Evolutionary conservation across 495 filamentous ascomycete genomes (phyloP).

Genomic region (Aspergillus bertholletiae): DNA sequence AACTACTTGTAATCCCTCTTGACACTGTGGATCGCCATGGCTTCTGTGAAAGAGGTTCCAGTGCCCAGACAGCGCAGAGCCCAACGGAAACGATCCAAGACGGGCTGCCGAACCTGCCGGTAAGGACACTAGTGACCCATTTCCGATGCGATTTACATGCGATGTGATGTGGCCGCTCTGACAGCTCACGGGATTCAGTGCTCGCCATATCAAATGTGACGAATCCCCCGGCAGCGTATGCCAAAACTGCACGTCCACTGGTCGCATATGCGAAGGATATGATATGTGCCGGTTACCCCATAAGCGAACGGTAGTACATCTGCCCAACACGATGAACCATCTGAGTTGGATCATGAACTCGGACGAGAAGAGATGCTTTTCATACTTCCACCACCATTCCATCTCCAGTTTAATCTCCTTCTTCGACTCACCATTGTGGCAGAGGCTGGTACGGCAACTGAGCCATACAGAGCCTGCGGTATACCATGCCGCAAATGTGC

Average conservation of each 20-base stretch:
- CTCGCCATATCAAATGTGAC: constrained; percentile 49
- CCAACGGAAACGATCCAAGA: neutral
- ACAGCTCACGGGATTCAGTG: constrained; percentile 22
- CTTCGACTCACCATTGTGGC: constrained; percentile 10
- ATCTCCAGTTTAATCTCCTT: neutral
- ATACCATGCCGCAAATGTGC: neutral
- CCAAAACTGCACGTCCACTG: constrained; percentile 31
- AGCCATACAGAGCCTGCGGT: neutral
- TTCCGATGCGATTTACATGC: neutral
- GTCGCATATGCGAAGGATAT: constrained; percentile 36
- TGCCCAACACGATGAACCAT: neutral
- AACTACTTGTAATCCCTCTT: too few species aligned
- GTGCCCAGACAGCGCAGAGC: too few species aligned
- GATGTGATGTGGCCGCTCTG: too few species aligned
- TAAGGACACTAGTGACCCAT: neutral
- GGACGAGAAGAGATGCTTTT: constrained; percentile 9
- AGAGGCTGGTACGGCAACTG: neutral
- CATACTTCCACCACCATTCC: constrained; percentile 3
- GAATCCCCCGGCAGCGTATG: constrained; percentile 40
- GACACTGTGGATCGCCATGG: too few species aligned
- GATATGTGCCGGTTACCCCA: neutral
- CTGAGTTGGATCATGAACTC: constrained; percentile 1
- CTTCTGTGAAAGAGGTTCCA: too few species aligned
- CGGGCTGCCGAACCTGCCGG: neutral
- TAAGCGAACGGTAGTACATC: neutral